Evolutionary conservation across 139 green algal genomes (phyloP).

Genomic region (Closterium sp.): DNA sequence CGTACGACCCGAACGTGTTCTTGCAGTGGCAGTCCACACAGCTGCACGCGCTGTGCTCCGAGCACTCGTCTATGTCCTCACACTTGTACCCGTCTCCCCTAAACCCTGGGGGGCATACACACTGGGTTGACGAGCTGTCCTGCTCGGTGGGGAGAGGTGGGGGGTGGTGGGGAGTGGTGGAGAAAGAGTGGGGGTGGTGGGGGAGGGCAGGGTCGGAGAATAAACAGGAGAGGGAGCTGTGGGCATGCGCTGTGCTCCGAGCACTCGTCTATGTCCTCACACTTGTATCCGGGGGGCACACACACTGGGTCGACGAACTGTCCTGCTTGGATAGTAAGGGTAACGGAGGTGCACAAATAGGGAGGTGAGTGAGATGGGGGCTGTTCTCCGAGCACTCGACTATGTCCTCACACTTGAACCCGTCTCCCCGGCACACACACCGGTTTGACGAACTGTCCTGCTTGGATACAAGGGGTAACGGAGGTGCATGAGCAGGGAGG

Average conservation of each 20-base stretch:
- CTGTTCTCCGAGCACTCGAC: constrained; percentile 45
- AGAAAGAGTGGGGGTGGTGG: no score
- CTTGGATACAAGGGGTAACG: not conserved
- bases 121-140: not conserved
- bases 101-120: constrained; percentile 46
- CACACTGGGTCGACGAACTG: not conserved
- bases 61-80: constrained; percentile 58
- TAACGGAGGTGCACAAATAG: no score
- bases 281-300: constrained; percentile 31
- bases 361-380: not conserved
- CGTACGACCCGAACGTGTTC: constrained; percentile 41
- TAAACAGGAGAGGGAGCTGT: no score
- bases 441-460: not conserved
- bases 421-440: constrained; percentile 39
- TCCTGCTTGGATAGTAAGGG: no score
- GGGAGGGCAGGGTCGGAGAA: no score
- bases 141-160: not conserved
- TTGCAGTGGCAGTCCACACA: constrained; percentile 44
- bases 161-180: constrained; percentile 12
- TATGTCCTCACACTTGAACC: constrained; percentile 45
- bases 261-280: constrained; percentile 57
- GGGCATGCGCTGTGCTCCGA: constrained; percentile 20
- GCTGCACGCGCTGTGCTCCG: constrained; percentile 37
- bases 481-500: not conserved
- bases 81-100: constrained; percentile 12